A percentile compares a stretch with the other conserved stretches of the same genome.
phyloP scores from a whole-genome alignment of 169 alveolate species.

The Cryptosporidium ubiquitum region DNA sequence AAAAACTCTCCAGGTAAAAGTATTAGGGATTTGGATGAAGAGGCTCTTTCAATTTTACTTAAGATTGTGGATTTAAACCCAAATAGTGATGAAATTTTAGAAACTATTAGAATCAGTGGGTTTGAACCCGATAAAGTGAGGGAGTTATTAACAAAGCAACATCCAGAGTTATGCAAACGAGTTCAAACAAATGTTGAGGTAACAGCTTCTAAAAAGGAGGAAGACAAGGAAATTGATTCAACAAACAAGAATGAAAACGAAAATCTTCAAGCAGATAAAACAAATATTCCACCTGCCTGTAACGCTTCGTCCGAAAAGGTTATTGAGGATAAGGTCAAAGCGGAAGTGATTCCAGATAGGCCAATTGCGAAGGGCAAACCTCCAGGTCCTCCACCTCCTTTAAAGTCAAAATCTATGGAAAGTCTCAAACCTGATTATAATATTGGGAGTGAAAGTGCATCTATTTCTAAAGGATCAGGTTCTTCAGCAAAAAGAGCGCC shows the following conservation, averaged over 20 bases:
- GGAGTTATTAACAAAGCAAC: slow-evolving; percentile 43
- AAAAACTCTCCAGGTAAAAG: background rate
- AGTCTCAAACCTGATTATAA: background rate
- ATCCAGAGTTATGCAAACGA: slow-evolving; percentile 37
- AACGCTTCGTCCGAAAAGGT: background rate
- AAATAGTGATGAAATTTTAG: slow-evolving; percentile 47
- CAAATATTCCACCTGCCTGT: background rate
- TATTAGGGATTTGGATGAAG: slow-evolving; percentile 13
- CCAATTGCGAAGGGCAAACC: slow-evolving; percentile 42
- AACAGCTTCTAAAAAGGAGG: background rate
- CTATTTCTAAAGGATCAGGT: background rate
- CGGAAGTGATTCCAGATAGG: background rate
- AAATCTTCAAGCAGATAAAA: background rate
- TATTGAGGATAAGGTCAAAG: background rate
- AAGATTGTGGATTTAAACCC: slow-evolving; percentile 60
- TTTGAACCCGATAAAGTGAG: slow-evolving; percentile 11
- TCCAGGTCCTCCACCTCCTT: slow-evolving; percentile 72
- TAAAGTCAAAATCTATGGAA: slow-evolving; percentile 15
- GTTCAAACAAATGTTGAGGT: background rate
- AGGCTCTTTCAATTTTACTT: slow-evolving; percentile 31
- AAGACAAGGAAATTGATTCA: background rate
- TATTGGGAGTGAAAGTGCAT: background rate
- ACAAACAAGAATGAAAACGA: background rate
- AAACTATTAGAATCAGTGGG: slow-evolving; percentile 31
- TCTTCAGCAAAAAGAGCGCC: slow-evolving; percentile 45